These are phyloP conservation scores for Byssochlamys sp. DNA, from an alignment of 2,329 filamentous ascomycete species.

Conservation along the genomic window DNA sequence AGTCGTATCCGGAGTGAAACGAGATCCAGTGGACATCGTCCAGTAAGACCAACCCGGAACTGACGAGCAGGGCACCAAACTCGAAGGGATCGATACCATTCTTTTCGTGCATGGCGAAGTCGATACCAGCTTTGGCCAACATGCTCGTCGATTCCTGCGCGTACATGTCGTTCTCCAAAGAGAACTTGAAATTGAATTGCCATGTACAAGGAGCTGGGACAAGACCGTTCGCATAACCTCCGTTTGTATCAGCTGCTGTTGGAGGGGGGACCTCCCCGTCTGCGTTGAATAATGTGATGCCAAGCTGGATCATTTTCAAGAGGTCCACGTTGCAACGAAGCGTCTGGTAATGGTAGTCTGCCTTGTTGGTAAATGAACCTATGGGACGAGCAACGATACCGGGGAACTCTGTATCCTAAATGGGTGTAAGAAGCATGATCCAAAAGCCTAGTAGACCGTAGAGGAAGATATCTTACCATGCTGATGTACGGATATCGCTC, in stretches of 20 bases:
- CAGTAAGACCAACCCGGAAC: constrained; percentile 79
- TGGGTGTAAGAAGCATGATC: constrained; percentile 9
- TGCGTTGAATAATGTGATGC: constrained; percentile 83
- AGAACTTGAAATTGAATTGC: constrained; percentile 99
- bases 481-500: constrained; percentile 92
- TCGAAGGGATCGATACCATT: constrained; percentile 84
- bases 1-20: constrained; percentile 96
- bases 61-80: constrained; percentile 82
- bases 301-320: constrained; percentile 93
- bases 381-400: constrained; percentile 92
- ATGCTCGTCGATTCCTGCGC: constrained; percentile 90
- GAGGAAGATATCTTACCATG: constrained; percentile 57
- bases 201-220: constrained; percentile 73
- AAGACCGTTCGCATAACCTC: constrained; percentile 43
- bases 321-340: constrained; percentile 94
- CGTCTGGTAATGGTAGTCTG: constrained; percentile 97
- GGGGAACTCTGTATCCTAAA: constrained; percentile 93
- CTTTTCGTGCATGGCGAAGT: constrained; percentile 72
- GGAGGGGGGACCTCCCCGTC: constrained; percentile 78
- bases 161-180: constrained; percentile 92
- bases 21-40: constrained; percentile 91
- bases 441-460: constrained; percentile 24
- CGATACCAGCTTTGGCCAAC: constrained; percentile 80
- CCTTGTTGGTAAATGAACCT: constrained; percentile 86
- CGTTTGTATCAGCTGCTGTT: constrained; percentile 47